phyloP scores from a whole-genome alignment of 257 asterid species.

The Solanum verrucosum region DNA sequence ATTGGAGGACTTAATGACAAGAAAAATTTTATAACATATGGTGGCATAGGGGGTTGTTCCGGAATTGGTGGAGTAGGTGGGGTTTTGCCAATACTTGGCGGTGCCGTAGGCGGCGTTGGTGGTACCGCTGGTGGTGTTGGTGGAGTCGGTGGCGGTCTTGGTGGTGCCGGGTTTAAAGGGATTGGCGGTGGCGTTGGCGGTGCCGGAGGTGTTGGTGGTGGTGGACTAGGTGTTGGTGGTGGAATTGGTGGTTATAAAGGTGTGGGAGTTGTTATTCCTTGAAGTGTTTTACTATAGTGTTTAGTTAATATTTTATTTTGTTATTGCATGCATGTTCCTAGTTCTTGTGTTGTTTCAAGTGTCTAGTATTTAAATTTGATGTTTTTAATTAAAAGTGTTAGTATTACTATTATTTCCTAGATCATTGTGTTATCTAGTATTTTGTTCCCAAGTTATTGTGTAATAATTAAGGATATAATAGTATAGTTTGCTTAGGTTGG shows the following conservation, averaged over 20 bases:
- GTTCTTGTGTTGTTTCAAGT: neutral
- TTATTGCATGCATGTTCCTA: neutral
- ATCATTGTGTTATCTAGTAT: neutral
- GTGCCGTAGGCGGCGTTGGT: constrained; percentile 18
- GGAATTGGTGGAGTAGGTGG: constrained; percentile 51
- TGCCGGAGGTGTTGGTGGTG: constrained; percentile 22
- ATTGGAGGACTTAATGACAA: constrained; percentile 23
- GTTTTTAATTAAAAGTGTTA: neutral
- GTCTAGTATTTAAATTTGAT: neutral
- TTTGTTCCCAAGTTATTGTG: neutral
- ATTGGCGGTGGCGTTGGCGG: neutral
- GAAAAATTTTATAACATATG: constrained; percentile 45
- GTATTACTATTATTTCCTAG: neutral
- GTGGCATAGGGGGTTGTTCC: constrained; percentile 41
- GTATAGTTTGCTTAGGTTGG: neutral
- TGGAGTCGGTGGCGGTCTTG: neutral
- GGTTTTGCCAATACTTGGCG: constrained; percentile 38
- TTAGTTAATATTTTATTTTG: neutral
- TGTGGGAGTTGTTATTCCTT: constrained; percentile 7
- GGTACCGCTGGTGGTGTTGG: constrained; percentile 15
- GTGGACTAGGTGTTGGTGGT: constrained; percentile 17
- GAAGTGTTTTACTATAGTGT: neutral
- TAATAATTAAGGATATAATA: neutral
- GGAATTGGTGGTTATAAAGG: constrained; percentile 22
- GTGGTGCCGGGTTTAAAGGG: constrained; percentile 2